phyloP scores from a whole-genome alignment of 2,329 filamentous ascomycete species.

The Ceratocystis ficicola region DNA sequence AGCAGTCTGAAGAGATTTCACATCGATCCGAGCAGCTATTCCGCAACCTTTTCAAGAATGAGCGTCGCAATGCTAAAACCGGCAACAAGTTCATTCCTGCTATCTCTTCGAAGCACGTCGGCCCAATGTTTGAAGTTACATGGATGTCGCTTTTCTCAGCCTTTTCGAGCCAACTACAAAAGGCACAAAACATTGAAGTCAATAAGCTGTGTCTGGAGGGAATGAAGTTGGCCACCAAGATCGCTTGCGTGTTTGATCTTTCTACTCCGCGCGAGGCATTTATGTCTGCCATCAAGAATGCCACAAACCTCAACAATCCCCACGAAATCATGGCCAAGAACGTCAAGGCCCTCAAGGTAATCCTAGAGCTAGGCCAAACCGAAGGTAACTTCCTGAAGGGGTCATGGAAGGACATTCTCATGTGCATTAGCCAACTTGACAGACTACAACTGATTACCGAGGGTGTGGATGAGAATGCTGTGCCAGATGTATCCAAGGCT shows the following conservation, averaged over 20 bases:
- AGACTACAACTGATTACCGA: slow-evolving; percentile 88
- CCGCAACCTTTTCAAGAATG: slow-evolving; percentile 81
- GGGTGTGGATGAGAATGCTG: slow-evolving; percentile 80
- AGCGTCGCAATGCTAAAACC: slow-evolving; percentile 64
- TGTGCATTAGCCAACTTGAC: slow-evolving; percentile 91
- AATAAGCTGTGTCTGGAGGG: slow-evolving; percentile 90
- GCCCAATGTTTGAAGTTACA: slow-evolving; percentile 95
- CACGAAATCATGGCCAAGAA: slow-evolving; percentile 95
- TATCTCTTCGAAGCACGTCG: slow-evolving; percentile 86
- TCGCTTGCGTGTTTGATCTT: slow-evolving; percentile 85
- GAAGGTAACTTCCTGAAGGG: slow-evolving; percentile 81
- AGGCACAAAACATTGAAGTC: slow-evolving; percentile 82
- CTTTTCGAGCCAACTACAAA: slow-evolving; percentile 83
- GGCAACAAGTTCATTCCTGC: slow-evolving; percentile 75
- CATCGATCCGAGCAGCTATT: slow-evolving; percentile 68
- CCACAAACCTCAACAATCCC: slow-evolving; percentile 90
- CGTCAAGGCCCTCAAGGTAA: slow-evolving; percentile 79
- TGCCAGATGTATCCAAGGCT: slow-evolving; percentile 83
- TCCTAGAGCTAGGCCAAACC: slow-evolving; percentile 82
- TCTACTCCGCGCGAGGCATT: slow-evolving; percentile 92
- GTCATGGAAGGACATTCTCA: slow-evolving; percentile 91
- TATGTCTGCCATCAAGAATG: slow-evolving; percentile 81
- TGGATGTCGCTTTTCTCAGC: slow-evolving; percentile 99
- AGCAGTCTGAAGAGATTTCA: slow-evolving; percentile 87
- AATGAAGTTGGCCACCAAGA: slow-evolving; percentile 83